Evolutionary conservation across 176 grass and related monocot species (phyloP).

Genomic region (Thalia dealbata): DNA sequence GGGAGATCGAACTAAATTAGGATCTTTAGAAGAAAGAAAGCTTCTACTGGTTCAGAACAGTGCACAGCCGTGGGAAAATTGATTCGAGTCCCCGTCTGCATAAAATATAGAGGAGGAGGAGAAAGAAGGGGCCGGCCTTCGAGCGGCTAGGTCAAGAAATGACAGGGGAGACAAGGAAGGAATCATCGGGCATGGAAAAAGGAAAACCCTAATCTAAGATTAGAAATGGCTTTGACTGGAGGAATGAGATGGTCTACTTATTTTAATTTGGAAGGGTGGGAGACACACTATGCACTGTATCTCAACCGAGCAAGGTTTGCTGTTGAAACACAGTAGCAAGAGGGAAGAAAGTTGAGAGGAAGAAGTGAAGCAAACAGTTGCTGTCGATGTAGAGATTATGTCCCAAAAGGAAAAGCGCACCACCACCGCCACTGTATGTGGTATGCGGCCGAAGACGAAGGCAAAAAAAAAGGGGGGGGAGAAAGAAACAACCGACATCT

Average conservation of each 20-base stretch:
- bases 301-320: neutral
- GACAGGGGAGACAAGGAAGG: neutral
- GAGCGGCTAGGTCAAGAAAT: neutral
- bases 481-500: neutral
- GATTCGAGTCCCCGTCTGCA: neutral
- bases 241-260: neutral
- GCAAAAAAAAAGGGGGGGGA: neutral
- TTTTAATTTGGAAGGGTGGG: neutral
- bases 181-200: neutral
- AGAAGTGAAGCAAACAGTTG: neutral
- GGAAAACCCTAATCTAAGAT: neutral
- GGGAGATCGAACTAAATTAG: neutral
- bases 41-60: neutral
- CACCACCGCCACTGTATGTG: neutral
- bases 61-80: too few species aligned
- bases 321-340: neutral
- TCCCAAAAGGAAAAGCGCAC: neutral
- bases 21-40: neutral
- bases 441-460: neutral
- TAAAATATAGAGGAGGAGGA: neutral
- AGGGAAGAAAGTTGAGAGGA: neutral
- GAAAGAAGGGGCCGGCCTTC: neutral
- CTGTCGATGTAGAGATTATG: neutral
- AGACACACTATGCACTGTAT: neutral
- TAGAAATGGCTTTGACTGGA: neutral